Evolutionary conservation across 1,284 basidiomycete species (phyloP), one percentile per base, ranked within the genome.

Genomic region (Bondarzewia mesenterica): DNA sequence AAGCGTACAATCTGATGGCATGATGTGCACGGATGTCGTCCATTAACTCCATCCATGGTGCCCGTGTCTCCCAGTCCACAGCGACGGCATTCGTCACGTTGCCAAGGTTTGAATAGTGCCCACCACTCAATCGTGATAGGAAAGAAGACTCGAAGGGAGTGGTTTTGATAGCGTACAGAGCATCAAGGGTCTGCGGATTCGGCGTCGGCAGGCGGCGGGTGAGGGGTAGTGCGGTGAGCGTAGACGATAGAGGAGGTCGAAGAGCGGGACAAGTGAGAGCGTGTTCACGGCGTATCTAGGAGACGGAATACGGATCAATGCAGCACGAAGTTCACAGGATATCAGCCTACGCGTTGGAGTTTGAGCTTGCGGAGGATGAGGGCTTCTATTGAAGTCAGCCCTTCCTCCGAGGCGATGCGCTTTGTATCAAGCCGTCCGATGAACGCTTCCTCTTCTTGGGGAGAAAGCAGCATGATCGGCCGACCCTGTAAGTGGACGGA

Each of bases 21-120:
- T 80, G 73, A 63, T 89, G 85, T 4, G 75, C 75, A 44, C 74
- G 70, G 41, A 89, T 71, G 54, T 89, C 85, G 25, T 64, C 61
- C 82, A 88, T 83, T 36, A 89, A 72, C 29, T 73, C 65, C 73
- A 82, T 81, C 87, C 87, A 89, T 0, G 82, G 78, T 2, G 82
- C 65, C 36, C 64, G 64, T 2, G 75, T 78, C 57, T 84, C 78
- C 85, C 85, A 89, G 60, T 89, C 85, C 15, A 81, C 68, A 14
- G 77, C 70, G 40, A 87, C 66, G 21, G 59, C 54, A 0, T 50
- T 52, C 3, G 51, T 23, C 23, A 7, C 40, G 25, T n/a, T n/a
- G n/a, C n/a, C n/a, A n/a, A n/a, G n/a, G n/a, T 29, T 46, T 15
- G 32, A 5, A 22, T 21, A 2, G 50, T 38, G 36, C 23, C 52